Base-by-base conservation (phyloP, 495 filamentous ascomycete species). In the Halenospora varia region DNA sequence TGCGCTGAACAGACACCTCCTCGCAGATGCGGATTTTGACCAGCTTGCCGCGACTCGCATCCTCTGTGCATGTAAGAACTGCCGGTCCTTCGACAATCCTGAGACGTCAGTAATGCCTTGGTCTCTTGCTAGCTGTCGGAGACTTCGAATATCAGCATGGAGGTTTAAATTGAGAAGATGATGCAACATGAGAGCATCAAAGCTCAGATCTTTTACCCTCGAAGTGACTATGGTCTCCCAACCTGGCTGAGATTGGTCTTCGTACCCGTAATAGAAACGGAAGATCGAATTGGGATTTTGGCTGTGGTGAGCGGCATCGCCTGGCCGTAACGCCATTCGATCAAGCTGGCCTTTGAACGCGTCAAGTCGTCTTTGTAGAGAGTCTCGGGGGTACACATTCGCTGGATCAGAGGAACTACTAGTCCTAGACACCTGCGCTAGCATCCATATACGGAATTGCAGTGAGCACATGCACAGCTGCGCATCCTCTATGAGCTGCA, bases 401-500 rank as follows among this genome's bases (percentile, higher is more conserved):
- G 24, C 46, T 9, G 55, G 45, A 3, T 59, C 54, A 25, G 41
- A 46, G 2, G 51, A 42, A 17, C 48, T 51, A 10, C 17, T 42
- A 15, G 25, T 20, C 10, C 41, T 48, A 8, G 20, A 24, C 11
- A 10, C 23, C 18, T 57, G 25, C 2, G 35, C 48, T 6, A 58
- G n/a, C 6, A 59, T 40, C 61, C 61, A 61, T 13, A 65, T 51
- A 18, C 40, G 23, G 10, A 57, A 25, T 19, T 62, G 55, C 22
- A 61, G 39, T 22, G 56, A 46, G 49, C 57, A 61, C 15, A 69
- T 51, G n/a, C 60, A 60, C 4, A 67, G 13, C 13, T 65, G 61
- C n/a, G 65, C 40, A 57, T 69, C 67, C 46, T 69, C 67, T 15
- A 66, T 44, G 11, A 67, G 47, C 10, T 63, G 53, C n/a, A 50